Base-by-base conservation (phyloP, 2,329 filamentous ascomycete genomes). In the Zymoseptoria pseudotritici region DNA sequence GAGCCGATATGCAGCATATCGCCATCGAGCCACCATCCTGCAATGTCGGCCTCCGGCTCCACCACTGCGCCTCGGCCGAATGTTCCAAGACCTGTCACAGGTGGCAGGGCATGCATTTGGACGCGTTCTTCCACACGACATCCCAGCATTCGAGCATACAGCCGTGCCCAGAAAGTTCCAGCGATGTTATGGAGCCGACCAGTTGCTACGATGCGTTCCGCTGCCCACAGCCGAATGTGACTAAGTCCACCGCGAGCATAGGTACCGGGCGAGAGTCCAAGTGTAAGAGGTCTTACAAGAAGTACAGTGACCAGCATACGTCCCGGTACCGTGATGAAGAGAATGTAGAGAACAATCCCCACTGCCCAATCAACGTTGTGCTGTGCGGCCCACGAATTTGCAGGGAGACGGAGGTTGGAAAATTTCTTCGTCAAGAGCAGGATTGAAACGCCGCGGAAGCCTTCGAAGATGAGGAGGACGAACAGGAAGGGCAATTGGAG, bases 11-110 rank as follows among this genome's bases (percentile, higher is more conserved):
- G 57, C 13, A 58, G 53, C 9, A 58, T 4, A 31, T 58, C 57
- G n/a, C 57, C 57, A 36, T 58, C 57, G 21, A 58, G 51, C 57
- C 57, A 58, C 57, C 57, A 58, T 36, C 57, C 57, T 26, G 57
- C 22, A 13, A 58, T 24, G 26, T 58, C 57, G 9, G 57, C 51
- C 50, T 58, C 57, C 9, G 57, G 57, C 20, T 58, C 57, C n/a
- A 58, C 20, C 24, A 53, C 57, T 22, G 51, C 54, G 13, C 57
- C 57, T 29, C 42, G 31, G 31, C 57, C 46, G 52, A 58, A 58
- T 6, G 57, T 54, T 42, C 51, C 57, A 10, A 54, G 52, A 13
- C 57, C 57, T 4, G 57, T 58, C 19, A 55, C 49, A 29, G 57
- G 57, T 31, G 57, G 57, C n/a, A 58, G 52, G 6, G 51, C 50